A percentile compares a stretch with the other conserved stretches of the same genome.
phyloP scores from a whole-genome alignment of 1,284 basidiomycete species.

The Mycena citricolor region DNA sequence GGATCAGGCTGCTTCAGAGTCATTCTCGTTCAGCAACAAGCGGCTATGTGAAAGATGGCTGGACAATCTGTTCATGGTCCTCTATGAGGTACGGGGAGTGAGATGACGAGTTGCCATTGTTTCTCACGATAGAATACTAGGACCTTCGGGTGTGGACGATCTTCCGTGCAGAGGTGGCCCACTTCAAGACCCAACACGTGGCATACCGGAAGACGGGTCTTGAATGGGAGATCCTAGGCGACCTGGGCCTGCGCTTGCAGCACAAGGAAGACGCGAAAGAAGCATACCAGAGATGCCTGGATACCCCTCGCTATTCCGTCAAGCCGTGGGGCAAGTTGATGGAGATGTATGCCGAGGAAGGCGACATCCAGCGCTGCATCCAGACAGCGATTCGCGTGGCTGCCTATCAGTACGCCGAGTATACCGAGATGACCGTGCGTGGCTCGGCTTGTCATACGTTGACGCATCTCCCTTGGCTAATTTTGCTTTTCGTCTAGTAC shows the following conservation, averaged over 20 bases:
- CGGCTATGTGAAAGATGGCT: conserved; percentile 97
- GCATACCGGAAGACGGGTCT: conserved; percentile 95
- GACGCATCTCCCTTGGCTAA: not conserved
- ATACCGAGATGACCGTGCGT: conserved; percentile 81
- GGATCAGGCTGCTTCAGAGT: conserved; percentile 45
- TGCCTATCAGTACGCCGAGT: conserved; percentile 87
- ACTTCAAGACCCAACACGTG: conserved; percentile 97
- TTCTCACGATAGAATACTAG: conserved; percentile 44
- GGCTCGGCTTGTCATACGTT: conserved; percentile 7
- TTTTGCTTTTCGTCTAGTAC: conserved; percentile 51
- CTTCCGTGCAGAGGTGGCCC: conserved; percentile 97
- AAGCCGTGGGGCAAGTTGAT: conserved; percentile 93
- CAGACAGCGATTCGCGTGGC: conserved; percentile 92
- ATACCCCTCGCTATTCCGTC: conserved; percentile 80
- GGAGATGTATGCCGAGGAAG: conserved; percentile 93
- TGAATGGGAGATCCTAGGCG: conserved; percentile 99
- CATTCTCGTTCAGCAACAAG: conserved; percentile 95
- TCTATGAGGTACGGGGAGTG: conserved; percentile 93
- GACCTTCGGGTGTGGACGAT: conserved; percentile 99
- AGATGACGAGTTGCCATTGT: conserved; percentile 1
- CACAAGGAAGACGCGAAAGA: conserved; percentile 99
- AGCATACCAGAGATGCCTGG: conserved; percentile 92
- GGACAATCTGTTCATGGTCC: conserved; percentile 97
- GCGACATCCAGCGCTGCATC: conserved; percentile 86
- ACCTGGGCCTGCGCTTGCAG: conserved; percentile 87